Evolutionary conservation across 768 basidiomycete species (phyloP), one percentile per base, ranked within the genome.

Genomic region (Melanogaster broomeanus): DNA sequence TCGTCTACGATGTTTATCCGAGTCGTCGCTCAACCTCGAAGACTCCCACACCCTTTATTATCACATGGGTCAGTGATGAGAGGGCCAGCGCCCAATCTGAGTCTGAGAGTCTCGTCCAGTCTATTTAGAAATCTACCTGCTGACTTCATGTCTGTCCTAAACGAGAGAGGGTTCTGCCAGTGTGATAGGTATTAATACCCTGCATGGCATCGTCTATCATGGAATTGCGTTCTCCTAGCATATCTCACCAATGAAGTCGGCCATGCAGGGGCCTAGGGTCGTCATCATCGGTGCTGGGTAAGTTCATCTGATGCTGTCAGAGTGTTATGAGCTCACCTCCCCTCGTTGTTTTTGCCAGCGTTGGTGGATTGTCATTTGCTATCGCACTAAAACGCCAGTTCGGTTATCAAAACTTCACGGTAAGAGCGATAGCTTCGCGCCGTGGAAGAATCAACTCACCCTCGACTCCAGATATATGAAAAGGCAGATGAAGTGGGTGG

Each of bases 401-500:
- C 6, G 53, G 38, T 61, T 75, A 69, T 48, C 47, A 66, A 3
- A 71, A 77, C 47, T 79, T 79, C 48, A 72, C 62, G 11, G 80
- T 75, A 56, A 35, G 72, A 28, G 3, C 40, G 49, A 55, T 25
- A 2, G 18, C 28, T 24, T 28, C 16, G 21, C n/a, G n/a, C 21
- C 1, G 21, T 5, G 24, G 31, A 25, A 25, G 39, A 24, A 16
- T 37, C 31, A 11, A 21, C 42, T 55, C 30, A 59, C 30, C 15
- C 7, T 41, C 27, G 11, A 38, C 33, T 6, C 21, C 11, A 42
- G 81, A 75, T 81, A 18, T 77, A 72, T 28, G 80, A 81, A 56
- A 75, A 77, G 48, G 73, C 61, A 5, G 43, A 45, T 3, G 73
- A 74, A 33, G 69, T 81, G 16, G 80, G 80, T 10, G 79, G 80